A percentile compares a stretch with the other conserved stretches of the same genome.
These are phyloP conservation scores for Cairneyella variabilis DNA, from an alignment of 495 filamentous ascomycete genomes.

Conservation along the genomic window DNA sequence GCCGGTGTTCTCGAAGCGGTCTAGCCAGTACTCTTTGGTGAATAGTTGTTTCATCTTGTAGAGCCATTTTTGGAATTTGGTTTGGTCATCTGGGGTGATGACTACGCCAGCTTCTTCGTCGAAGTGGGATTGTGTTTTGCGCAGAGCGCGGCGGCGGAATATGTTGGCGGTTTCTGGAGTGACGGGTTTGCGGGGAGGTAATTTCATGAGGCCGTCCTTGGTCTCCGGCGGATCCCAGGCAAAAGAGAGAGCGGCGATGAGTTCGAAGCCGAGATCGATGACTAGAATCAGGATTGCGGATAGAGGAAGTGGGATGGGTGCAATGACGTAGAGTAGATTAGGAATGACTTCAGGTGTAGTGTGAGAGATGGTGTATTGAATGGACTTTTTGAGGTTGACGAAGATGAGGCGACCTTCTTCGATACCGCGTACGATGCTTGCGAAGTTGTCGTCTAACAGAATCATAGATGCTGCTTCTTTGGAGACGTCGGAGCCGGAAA, in stretches of 20 bases:
- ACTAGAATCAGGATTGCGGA: conserved; percentile 33
- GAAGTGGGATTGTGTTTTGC: conserved; percentile 23
- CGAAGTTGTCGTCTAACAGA: conserved; percentile 74
- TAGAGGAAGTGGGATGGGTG: conserved; percentile 35
- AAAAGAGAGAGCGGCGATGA: conserved; percentile 28
- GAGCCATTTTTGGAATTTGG: conserved; percentile 18
- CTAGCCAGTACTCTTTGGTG: conserved; percentile 26
- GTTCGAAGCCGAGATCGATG: conserved; percentile 36
- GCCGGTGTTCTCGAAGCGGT: conserved; percentile 29
- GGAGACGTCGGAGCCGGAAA: conserved; percentile 77
- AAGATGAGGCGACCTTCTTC: conserved; percentile 62
- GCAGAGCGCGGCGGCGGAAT: conserved; percentile 28
- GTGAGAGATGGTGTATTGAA: conserved; percentile 26
- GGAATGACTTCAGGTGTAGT: conserved; percentile 35
- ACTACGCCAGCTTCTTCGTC: conserved; percentile 29
- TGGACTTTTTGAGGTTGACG: conserved; percentile 64
- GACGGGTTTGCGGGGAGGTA: conserved; percentile 30
- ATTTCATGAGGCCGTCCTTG: conserved; percentile 27
- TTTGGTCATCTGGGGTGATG: conserved; percentile 21
- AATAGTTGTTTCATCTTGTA: conserved; percentile 17
- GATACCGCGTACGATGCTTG: conserved; percentile 66
- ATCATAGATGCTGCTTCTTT: conserved; percentile 83
- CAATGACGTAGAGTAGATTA: conserved; percentile 33
- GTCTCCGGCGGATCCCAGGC: conserved; percentile 30
- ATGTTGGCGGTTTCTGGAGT: conserved; percentile 26